Evolutionary conservation across 108 stramenopile genomes (phyloP), one percentile per base, ranked within the genome.

Genomic region (Thalassiosira profunda): DNA sequence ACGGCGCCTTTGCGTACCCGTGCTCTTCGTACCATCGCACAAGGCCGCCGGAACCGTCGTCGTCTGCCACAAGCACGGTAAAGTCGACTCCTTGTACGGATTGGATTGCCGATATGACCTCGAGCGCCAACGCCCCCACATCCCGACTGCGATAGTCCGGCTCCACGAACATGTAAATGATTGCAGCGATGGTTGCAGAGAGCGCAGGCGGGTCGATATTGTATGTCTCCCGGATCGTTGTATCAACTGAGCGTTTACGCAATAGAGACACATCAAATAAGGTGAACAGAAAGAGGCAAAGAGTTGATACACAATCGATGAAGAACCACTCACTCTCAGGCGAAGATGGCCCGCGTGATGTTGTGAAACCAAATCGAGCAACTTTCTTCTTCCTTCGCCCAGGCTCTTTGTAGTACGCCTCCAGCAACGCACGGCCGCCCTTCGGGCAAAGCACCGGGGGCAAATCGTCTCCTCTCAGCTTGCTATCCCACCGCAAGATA

Each of bases 161-260:
- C 63, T 94, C 89, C 0, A 90, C 88, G 48, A 82, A 89, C 88
- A 94, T 91, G 81, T 87, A 94, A 25, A 94, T 86, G 8, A 94
- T 87, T 18, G 92, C 92, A 1, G 66, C 88, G 20, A 79, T 67
- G 3, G 85, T 67, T 6, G 79, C 72, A 4, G 70, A 57, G 45
- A 54, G 52, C 11, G 63, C 53, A 12, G 55, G 60, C 17, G 51
- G 45, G 26, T 75, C 45, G 20, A 86, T 69, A 0, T 76, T 82
- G 59, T 85, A 88, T 17, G 79, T 8, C 34, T 88, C 82, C 43
- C 80, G 35, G n/a, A 93, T 76, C 45, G 92, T 85, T 70, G 84
- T 76, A 26, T 85, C 82, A 57, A 93, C 88, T 48, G 48, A 45
- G 18, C 15, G 31, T 30, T 49, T 46, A 42, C 25, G 17, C 18